Percentiles rank a stretch among this genome's conserved stretches.
Conservation (phyloP, 148 eudicot genomes). For the Chenopodium suecicum region DNA sequence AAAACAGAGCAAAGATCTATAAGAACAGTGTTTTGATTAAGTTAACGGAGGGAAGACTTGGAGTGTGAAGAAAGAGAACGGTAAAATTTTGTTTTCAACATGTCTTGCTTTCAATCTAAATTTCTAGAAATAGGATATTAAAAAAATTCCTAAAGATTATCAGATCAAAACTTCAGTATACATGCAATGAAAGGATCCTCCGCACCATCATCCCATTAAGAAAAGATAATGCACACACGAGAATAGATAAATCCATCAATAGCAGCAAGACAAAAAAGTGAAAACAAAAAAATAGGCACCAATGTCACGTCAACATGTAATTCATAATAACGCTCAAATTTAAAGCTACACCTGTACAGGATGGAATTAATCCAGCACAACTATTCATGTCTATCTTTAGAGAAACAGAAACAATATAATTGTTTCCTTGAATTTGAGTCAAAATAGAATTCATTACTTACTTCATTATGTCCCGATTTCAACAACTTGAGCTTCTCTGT, state of each 20-base stretch:
- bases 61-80: too few species aligned
- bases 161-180: too few species aligned
- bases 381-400: neutral
- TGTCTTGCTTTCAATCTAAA: too few species aligned
- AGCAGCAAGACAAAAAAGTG: neutral
- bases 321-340: neutral
- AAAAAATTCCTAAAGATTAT: too few species aligned
- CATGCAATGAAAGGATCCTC: neutral
- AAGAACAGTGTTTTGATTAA: too few species aligned
- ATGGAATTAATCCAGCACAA: neutral
- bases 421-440: too few species aligned
- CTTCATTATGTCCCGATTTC: slow-evolving; percentile 58
- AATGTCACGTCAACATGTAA: neutral
- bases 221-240: neutral
- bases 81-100: too few species aligned
- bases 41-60: too few species aligned
- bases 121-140: too few species aligned
- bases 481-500: slow-evolving; percentile 57
- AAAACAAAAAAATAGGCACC: neutral
- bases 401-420: neutral
- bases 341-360: neutral
- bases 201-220: neutral
- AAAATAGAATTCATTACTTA: slow-evolving; percentile 39
- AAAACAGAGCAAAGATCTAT: too few species aligned
- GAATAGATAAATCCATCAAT: neutral